Evolutionary conservation across 2,329 filamentous ascomycete species (phyloP).

Genomic region (Coniochaeta sp.): DNA sequence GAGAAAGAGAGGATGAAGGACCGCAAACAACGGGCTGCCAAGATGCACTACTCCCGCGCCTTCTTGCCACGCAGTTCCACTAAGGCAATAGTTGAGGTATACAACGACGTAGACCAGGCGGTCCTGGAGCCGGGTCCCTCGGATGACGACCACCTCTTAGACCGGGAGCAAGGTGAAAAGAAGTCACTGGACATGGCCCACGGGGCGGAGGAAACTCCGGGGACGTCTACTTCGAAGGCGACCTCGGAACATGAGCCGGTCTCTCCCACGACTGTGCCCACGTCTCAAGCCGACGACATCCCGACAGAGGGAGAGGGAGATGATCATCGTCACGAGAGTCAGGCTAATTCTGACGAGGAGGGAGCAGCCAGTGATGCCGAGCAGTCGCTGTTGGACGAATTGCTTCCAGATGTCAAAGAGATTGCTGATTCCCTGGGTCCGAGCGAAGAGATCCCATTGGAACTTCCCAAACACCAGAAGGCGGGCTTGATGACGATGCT

Average conservation of each 20-base stretch:
- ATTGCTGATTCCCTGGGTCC: conserved; percentile 56
- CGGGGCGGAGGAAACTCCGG: conserved; percentile 3
- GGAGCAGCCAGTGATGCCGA: conserved; percentile 66
- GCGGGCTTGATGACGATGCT: conserved; percentile 91
- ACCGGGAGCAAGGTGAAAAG: conserved; percentile 23
- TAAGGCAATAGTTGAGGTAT: conserved; percentile 94
- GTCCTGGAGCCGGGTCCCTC: conserved; percentile 70
- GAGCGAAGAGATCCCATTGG: conserved; percentile 54
- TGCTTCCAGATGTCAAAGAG: conserved; percentile 55
- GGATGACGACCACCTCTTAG: conserved; percentile 49
- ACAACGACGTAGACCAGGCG: conserved; percentile 87
- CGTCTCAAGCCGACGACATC: conserved; percentile 25
- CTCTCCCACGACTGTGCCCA: conserved; percentile 7
- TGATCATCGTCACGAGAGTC: conserved; percentile 39
- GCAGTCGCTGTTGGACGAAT: conserved; percentile 59
- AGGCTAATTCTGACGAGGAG: conserved; percentile 63
- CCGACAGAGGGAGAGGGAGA: conserved; percentile 33
- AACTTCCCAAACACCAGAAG: conserved; percentile 88
- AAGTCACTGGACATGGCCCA: conserved; percentile 21
- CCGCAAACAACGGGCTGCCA: conserved; percentile 71
- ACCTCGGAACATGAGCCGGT: conserved; percentile 4
- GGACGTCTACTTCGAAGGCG: neutral
- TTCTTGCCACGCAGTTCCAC: conserved; percentile 81
- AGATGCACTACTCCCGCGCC: conserved; percentile 65
- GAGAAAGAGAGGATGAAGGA: conserved; percentile 89